Conservation (phyloP, 192 early-diverging fungal genomes). For the Powellomyces hirtus region DNA sequence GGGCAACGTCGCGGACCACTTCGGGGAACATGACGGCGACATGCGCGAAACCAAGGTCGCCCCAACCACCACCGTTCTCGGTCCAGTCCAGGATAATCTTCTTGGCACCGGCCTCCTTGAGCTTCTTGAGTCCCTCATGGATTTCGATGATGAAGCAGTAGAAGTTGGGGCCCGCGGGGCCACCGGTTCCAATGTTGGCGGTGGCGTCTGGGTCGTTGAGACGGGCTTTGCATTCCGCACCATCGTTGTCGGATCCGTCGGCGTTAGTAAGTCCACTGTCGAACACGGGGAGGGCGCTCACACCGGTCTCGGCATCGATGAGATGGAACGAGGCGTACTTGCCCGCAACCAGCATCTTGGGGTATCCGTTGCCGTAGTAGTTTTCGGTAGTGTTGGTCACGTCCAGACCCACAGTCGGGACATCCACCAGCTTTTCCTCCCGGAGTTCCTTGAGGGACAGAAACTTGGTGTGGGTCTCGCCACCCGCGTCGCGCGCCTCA, state of each 20-base stretch:
- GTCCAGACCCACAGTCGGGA: neutral
- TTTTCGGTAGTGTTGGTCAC: slow-evolving; percentile 15
- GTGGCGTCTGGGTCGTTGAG: slow-evolving; percentile 17
- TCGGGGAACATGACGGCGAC: slow-evolving; percentile 19
- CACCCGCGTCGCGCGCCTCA: neutral
- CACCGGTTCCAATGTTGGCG: slow-evolving; percentile 24
- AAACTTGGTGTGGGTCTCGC: neutral
- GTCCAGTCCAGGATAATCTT: slow-evolving; percentile 34
- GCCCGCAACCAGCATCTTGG: slow-evolving; percentile 4
- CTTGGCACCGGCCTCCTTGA: slow-evolving; percentile 30
- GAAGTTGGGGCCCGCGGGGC: slow-evolving; percentile 19
- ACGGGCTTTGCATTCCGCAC: neutral
- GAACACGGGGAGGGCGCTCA: slow-evolving; percentile 16
- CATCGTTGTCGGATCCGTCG: neutral
- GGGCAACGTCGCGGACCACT: slow-evolving; percentile 7
- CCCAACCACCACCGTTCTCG: slow-evolving; percentile 37
- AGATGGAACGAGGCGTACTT: slow-evolving; percentile 15
- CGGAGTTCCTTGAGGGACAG: neutral
- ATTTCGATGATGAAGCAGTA: slow-evolving; percentile 30
- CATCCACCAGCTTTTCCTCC: neutral
- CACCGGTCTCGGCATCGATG: slow-evolving; percentile 21
- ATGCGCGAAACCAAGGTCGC: slow-evolving; percentile 12
- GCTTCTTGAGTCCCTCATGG: slow-evolving; percentile 16
- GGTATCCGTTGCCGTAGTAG: slow-evolving; percentile 21
- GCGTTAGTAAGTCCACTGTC: neutral